phyloP scores from a whole-genome alignment of 2,329 filamentous ascomycete genomes.

The Alternaria sp. region DNA sequence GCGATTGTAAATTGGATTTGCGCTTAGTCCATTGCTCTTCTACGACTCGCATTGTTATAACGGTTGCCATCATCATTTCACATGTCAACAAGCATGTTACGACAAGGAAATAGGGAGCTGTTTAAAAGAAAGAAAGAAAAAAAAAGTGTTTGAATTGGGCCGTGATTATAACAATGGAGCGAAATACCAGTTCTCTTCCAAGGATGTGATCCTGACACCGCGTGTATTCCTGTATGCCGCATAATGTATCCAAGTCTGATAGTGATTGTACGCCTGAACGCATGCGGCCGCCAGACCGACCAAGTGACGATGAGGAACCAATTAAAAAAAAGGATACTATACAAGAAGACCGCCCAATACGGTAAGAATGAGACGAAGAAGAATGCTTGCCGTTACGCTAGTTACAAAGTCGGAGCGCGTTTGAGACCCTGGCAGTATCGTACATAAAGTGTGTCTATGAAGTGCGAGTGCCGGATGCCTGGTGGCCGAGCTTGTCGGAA shows the following conservation, averaged over 20 bases:
- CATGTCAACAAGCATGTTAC: background rate
- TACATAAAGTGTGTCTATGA: constrained; percentile 82
- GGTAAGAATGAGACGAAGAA: background rate
- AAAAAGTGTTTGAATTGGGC: background rate
- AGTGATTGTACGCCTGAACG: constrained; percentile 6
- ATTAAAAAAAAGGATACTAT: constrained; percentile 8
- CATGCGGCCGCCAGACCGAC: constrained; percentile 5
- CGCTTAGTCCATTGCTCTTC: background rate
- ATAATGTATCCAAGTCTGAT: background rate
- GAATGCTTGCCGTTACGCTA: background rate
- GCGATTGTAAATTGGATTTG: background rate
- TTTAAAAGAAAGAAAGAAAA: no score
- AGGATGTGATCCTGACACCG: background rate
- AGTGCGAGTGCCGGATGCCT: constrained; percentile 89
- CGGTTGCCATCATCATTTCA: background rate
- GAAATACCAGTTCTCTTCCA: background rate
- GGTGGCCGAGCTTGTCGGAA: constrained; percentile 78
- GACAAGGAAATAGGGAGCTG: background rate
- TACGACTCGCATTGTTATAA: background rate
- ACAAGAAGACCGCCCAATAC: constrained; percentile 4
- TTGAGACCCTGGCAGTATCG: constrained; percentile 69
- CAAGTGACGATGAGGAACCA: background rate
- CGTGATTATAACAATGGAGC: background rate
- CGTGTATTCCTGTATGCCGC: background rate
- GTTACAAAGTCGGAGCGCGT: constrained; percentile 43